phyloP scores from a whole-genome alignment of 306 rosid genomes.

The Begonia loranthoides region DNA sequence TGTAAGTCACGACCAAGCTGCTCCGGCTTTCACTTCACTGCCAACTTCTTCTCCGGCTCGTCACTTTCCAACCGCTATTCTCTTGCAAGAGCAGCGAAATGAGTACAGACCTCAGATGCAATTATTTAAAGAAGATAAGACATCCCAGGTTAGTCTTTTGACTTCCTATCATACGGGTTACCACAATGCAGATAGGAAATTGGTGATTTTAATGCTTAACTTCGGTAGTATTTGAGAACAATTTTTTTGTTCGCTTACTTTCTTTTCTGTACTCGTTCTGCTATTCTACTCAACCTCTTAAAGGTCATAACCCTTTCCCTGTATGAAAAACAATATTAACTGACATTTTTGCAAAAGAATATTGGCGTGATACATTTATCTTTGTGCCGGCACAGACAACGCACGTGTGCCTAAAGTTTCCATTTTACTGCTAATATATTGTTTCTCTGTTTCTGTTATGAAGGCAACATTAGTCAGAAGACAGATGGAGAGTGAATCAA shows the following conservation, averaged over 20 bases:
- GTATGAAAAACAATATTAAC: no score
- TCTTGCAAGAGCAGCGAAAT: constrained; percentile 66
- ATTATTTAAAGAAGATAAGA: constrained; percentile 37
- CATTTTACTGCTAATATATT: not conserved
- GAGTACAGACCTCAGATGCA: constrained; percentile 45
- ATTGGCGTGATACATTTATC: no score
- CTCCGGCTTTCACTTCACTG: constrained; percentile 28
- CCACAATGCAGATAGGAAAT: no score
- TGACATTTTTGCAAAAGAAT: no score
- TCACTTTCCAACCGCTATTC: constrained; percentile 57
- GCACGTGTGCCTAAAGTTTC: no score
- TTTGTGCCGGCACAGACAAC: no score
- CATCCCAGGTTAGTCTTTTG: constrained; percentile 41
- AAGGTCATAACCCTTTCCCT: no score
- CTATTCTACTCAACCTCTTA: no score
- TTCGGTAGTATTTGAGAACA: no score
- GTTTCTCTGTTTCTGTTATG: constrained; percentile 9
- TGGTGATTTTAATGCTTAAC: no score
- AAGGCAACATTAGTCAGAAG: constrained; percentile 44
- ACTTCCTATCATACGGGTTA: not conserved
- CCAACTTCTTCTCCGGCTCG: constrained; percentile 34
- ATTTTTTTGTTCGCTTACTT: no score
- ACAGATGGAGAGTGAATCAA: constrained; percentile 24
- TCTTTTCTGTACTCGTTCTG: no score
- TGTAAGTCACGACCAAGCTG: constrained; percentile 46